Base-by-base conservation (phyloP, 2,329 filamentous ascomycete genomes). In the Colletotrichum liaoningense region DNA sequence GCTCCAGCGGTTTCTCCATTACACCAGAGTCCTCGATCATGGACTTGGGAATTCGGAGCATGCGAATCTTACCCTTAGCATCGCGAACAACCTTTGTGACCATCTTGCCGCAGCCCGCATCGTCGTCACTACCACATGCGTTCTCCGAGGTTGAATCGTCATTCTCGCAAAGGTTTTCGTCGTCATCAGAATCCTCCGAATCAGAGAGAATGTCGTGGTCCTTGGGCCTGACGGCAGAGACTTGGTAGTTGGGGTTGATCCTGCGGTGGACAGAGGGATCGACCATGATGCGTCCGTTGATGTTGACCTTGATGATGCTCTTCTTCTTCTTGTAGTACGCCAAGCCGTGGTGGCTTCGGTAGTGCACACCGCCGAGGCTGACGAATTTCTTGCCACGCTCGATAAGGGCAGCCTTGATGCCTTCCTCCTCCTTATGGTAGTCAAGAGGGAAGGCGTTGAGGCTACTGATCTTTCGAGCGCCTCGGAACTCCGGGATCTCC, bases 241-340 rank as follows among this genome's bases (percentile, higher is more conserved):
- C 90, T 0, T 89, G 90, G 77, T 97, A 97, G 80, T 97, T 97
- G 1, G 95, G 94, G 76, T 97, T 94, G 81, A 96, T 94, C 42
- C 94, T 90, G 9, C 94, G 91, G 83, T 97, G 95, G 55, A 93
- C 94, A 4, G 91, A 91, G 0, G 94, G 91, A 79, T 98, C 95
- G 28, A 98, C 87, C 95, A 98, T 98, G 75, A 97, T 89, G 35
- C 95, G 92, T 22, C 95, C 93, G 75, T 95, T 94, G 81, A 97
- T 93, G 79, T 95, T 95, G 82, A 97, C 92, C 81, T 95, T 96
- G 79, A 93, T 85, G 16, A 94, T 85, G 72, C 88, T 85, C 78
- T 92, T 92, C 85, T 94, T 94, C 81, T 93, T 92, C 85, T 96
- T 97, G 85, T 91, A 90, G 82, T 95, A 97, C 0, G 93, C 95